Conservation (phyloP, 805 yeast genomes). For the Candida dajiaensis region DNA sequence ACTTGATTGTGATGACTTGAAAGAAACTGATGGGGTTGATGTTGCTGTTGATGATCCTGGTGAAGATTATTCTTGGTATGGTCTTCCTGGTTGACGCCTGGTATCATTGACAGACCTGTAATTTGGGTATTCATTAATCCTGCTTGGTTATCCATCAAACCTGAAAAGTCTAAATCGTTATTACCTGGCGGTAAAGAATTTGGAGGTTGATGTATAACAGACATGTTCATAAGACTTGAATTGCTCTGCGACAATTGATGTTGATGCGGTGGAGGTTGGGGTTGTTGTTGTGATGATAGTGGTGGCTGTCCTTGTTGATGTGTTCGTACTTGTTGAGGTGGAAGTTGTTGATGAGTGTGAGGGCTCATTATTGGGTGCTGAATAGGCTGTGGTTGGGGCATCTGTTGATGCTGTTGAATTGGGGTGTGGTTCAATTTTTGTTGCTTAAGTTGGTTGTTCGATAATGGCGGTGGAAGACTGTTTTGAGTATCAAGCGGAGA, state of each 20-base stretch:
- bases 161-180: neutral
- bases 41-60: conserved; percentile 6
- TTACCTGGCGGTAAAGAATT: neutral
- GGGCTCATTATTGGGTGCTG: neutral
- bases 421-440: neutral
- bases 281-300: neutral
- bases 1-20: conserved; percentile 4
- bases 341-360: neutral
- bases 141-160: neutral
- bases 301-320: too few relatives aligned
- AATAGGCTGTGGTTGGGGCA: neutral
- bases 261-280: conserved; percentile 4
- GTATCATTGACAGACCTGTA: neutral
- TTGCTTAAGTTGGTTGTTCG: neutral
- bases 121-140: neutral
- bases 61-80: neutral
- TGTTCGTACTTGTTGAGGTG: conserved; percentile 2
- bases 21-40: conserved; percentile 7
- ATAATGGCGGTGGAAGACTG: neutral
- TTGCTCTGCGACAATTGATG: conserved; percentile 2
- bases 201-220: neutral
- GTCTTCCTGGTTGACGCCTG: neutral
- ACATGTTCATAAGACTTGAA: neutral
- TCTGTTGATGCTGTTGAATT: neutral
- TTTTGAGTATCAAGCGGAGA: neutral